Base-by-base conservation (phyloP, 768 basidiomycete species). In the Exidia glandulosa region DNA sequence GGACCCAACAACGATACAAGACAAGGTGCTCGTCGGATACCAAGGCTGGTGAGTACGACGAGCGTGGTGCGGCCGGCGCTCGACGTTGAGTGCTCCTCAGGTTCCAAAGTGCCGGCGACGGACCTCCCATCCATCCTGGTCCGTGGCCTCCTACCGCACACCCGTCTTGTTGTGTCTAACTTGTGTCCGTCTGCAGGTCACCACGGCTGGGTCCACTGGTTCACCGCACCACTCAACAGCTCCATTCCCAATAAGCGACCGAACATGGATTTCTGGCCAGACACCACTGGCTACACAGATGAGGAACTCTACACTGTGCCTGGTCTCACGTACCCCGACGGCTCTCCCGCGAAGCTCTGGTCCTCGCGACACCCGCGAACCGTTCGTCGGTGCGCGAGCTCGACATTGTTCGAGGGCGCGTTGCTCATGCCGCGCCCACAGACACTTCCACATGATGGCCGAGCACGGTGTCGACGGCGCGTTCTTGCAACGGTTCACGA, bases 151-250 rank as follows among this genome's bases (percentile, higher is more conserved):
- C n/a, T n/a, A n/a, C n/a, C n/a, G n/a, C n/a, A n/a, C n/a, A n/a
- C 41, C 41, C 9, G 41, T 14, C 19, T 45, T 12, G 12, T 45
- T 14, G 19, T 19, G 16, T 45, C 9, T 45, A 19, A 27, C 57
- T 57, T 3, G 58, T 58, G 10, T 54, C 50, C 57, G 19, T 57
- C 55, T 34, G 7, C 48, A 79, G 83, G 81, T 2, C 90, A 90
- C 66, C 87, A 90, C 64, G 90, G 90, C 31, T 92, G 90, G 90
- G 75, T 90, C 23, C 90, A 92, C 66, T 92, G 90, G 90, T 83
- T 88, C 68, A 77, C 82, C 62, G 65, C 74, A n/a, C 87, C 87
- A 1, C 75, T 90, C 12, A 27, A 56, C 48, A 58, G 25, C 23
- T 36, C 32, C 4, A 25, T 32, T 12, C 34, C 36, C 32, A 29